phyloP scores from a whole-genome alignment of 495 filamentous ascomycete genomes.

The Neurospora africana region DNA sequence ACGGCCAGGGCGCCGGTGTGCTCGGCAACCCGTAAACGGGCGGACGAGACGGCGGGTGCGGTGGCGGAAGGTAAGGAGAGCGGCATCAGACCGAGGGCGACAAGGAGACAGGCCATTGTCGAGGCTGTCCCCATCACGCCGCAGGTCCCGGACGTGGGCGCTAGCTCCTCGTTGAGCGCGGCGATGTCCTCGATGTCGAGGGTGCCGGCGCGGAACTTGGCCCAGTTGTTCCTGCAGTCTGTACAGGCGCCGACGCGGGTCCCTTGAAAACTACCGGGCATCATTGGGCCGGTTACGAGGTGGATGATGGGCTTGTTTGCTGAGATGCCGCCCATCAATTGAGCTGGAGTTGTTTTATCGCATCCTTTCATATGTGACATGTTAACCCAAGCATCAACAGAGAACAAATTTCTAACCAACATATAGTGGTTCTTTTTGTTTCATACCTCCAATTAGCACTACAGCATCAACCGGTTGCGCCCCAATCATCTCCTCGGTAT shows the following conservation, averaged over 20 bases:
- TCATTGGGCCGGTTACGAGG: constrained; percentile 56
- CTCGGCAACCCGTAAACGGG: constrained; percentile 53
- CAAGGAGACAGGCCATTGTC: constrained; percentile 59
- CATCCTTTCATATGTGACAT: constrained; percentile 35
- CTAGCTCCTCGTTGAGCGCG: constrained; percentile 56
- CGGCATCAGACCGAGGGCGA: constrained; percentile 54
- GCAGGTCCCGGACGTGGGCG: constrained; percentile 55
- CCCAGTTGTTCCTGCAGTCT: constrained; percentile 59
- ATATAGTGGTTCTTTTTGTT: neutral
- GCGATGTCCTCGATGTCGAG: constrained; percentile 58
- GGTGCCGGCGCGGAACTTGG: constrained; percentile 46
- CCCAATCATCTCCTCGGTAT: constrained; percentile 60
- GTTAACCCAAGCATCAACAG: neutral
- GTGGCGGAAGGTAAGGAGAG: constrained; percentile 39
- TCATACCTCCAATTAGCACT: constrained; percentile 51
- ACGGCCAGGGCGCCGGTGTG: constrained; percentile 51
- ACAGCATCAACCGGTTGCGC: constrained; percentile 56
- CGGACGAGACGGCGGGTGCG: constrained; percentile 54
- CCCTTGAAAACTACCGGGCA: constrained; percentile 51
- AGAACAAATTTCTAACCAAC: neutral
- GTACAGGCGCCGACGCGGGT: constrained; percentile 54
- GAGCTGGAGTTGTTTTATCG: constrained; percentile 59
- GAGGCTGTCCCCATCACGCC: constrained; percentile 63
- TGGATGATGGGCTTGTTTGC: constrained; percentile 57
- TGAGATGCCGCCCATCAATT: constrained; percentile 60